Base-by-base conservation (phyloP, 371 early-diverging fungal species). In the Zychaea mexicana region DNA sequence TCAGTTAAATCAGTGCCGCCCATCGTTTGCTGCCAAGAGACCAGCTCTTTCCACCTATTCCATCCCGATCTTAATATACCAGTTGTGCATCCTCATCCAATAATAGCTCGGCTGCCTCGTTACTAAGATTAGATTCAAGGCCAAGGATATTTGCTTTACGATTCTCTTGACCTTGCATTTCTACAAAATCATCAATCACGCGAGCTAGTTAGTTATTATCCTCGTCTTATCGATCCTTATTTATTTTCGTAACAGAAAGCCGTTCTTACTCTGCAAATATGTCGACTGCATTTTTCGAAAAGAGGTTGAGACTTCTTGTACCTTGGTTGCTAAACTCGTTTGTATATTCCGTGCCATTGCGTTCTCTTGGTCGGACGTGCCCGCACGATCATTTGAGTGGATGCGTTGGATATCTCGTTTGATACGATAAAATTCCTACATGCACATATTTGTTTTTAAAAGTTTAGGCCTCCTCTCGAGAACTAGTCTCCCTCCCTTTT, bases 231-330 rank as follows among this genome's bases (percentile, higher is more conserved):
- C n/a, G n/a, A n/a, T n/a, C 21, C 13, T 24, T 15, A 24, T n/a
- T 17, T 30, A 2, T 0, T 45, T 17, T 17, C 22, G 6, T 4
- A 62, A 28, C 10, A 19, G 21, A 0, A 6, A 57, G 54, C 24
- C 54, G 76, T n/a, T n/a, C 72, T 64, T 85, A 92, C 94, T 94
- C 66, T 93, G 86, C 73, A 98, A 70, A 68, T 97, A 98, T 0
- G 78, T 70, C 1, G 94, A 90, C 76, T 98, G 98, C 45, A 88
- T 78, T 57, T 92, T 94, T 60, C 98, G 79, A 68, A 97, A 97
- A 17, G 67, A 68, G 0, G 81, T 68, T 2, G 98, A 95, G 27
- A 90, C 80, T 4, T 94, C 94, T 75, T 96, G 96, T 30, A 98
- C 85, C 74, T 92, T 91, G 31, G 90, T 86, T 0, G 98, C 98